phyloP scores from a whole-genome alignment of 441 rosid genomes.

The Capsella rubella region DNA sequence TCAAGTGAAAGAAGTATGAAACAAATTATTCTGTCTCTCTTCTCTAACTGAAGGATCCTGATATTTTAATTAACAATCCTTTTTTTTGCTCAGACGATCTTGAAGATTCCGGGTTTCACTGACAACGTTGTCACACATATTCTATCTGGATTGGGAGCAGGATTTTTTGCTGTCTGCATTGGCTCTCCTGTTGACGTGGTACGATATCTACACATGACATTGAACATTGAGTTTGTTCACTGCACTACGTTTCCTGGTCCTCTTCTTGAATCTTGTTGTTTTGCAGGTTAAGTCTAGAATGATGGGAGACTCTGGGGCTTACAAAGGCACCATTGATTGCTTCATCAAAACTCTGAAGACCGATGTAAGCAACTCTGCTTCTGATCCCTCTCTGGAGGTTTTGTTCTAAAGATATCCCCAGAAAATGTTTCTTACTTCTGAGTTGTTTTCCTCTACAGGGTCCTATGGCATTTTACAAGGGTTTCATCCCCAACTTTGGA shows the following conservation, averaged over 20 bases:
- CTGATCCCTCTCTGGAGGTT: constrained; percentile 6
- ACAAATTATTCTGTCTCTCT: constrained; percentile 18
- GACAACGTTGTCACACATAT: constrained; percentile 95
- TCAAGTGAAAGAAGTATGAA: constrained; percentile 86
- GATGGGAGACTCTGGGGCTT: constrained; percentile 93
- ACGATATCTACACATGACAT: constrained; percentile 41
- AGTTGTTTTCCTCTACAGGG: constrained; percentile 61
- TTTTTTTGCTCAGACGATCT: constrained; percentile 67
- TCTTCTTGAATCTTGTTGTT: constrained; percentile 19
- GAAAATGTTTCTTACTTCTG: constrained; percentile 12
- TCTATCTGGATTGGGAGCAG: constrained; percentile 92
- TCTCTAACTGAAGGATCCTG: constrained; percentile 19
- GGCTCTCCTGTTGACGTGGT: constrained; percentile 99
- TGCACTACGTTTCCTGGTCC: neutral
- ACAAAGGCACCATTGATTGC: constrained; percentile 93
- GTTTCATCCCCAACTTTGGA: constrained; percentile 96
- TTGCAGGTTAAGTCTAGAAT: constrained; percentile 93
- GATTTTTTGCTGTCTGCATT: constrained; percentile 93
- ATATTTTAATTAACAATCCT: constrained; percentile 15
- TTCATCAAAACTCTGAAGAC: constrained; percentile 86
- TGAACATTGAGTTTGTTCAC: constrained; percentile 5
- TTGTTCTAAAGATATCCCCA: neutral
- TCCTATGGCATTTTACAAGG: constrained; percentile 92
- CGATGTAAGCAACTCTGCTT: constrained; percentile 61
- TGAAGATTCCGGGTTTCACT: constrained; percentile 95